Conservation (phyloP, 2,329 filamentous ascomycete genomes). For the Ophiocordyceps sinensis region DNA sequence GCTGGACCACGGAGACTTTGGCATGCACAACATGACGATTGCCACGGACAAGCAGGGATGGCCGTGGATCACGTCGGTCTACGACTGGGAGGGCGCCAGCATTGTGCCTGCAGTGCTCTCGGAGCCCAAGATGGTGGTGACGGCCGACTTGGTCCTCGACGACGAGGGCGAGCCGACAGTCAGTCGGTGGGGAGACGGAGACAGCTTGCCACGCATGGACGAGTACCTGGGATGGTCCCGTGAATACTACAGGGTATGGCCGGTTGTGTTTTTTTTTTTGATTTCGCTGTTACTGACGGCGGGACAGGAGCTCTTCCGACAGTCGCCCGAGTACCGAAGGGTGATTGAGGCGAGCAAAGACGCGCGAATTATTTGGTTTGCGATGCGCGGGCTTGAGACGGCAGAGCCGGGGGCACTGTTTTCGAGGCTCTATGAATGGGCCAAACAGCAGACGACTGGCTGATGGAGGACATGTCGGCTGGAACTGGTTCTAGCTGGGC, state of each 20-base stretch:
- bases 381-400: constrained; percentile 3
- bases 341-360: constrained; percentile 12
- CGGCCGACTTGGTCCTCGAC: constrained; percentile 6
- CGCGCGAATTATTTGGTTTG: constrained; percentile 14
- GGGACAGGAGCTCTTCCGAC: constrained; percentile 1
- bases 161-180: constrained; percentile 8
- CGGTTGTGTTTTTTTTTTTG: not conserved
- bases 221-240: constrained; percentile 9
- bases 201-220: constrained; percentile 3
- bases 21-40: constrained; percentile 16
- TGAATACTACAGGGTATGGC: constrained; percentile 11
- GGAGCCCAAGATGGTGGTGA: constrained; percentile 7
- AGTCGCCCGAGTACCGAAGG: not conserved
- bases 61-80: constrained; percentile 13
- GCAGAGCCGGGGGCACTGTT: too few species aligned
- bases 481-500: too few species aligned
- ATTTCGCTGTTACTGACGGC: not conserved
- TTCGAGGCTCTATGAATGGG: too few species aligned
- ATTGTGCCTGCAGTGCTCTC: constrained; percentile 16
- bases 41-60: constrained; percentile 1
- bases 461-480: too few species aligned
- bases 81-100: constrained; percentile 15
- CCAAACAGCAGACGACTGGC: too few species aligned
- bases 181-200: constrained; percentile 7
- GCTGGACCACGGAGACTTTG: constrained; percentile 19